Base-by-base conservation (phyloP, 2,329 filamentous ascomycete species). In the Neonectria coccinea region DNA sequence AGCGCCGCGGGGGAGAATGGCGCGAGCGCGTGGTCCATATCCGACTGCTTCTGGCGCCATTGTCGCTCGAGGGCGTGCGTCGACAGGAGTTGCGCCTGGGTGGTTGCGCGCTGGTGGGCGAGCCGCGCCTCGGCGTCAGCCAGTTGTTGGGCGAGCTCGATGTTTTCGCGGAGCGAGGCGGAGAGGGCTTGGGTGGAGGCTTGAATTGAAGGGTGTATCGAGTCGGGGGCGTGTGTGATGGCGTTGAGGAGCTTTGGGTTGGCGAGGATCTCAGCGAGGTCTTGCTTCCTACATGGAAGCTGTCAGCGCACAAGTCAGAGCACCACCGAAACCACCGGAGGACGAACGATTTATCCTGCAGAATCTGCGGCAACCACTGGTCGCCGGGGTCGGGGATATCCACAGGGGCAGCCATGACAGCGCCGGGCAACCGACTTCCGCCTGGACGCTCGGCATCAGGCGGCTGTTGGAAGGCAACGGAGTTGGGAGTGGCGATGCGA, bases 41-140 rank as follows among this genome's bases (percentile, higher is more conserved):
- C 93, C 1, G 88, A 85, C 78, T 98, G 93, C 78, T 96, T 97
- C 70, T 92, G 88, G 59, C 91, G 89, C 92, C 96, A 98, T 74
- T 95, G 91, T n/a, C 94, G 88, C 80, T 98, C 96, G 16, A 97
- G 87, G 1, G 92, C 92, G 73, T 95, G 92, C 22, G 96, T 88
- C 11, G 92, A 87, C 1, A 98, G 85, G 0, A 98, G 87, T 64
- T 94, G 91, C 4, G 93, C 91, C 75, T 97, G 93, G 0, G 92
- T 91, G 1, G 86, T 84, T 29, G 88, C 85, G 60, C 95, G 91
- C 73, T 91, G 86, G 67, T 85, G 85, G 5, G 80, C 75, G 6
- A 91, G 80, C 18, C 81, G 83, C 27, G 81, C 72, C 76, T 93
- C 91, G 6, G 90, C 83, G 41, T 87, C 84, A 25, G 83, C 79